phyloP scores from a whole-genome alignment of 208 protist genomes.

The Histomonas meleagridis region DNA sequence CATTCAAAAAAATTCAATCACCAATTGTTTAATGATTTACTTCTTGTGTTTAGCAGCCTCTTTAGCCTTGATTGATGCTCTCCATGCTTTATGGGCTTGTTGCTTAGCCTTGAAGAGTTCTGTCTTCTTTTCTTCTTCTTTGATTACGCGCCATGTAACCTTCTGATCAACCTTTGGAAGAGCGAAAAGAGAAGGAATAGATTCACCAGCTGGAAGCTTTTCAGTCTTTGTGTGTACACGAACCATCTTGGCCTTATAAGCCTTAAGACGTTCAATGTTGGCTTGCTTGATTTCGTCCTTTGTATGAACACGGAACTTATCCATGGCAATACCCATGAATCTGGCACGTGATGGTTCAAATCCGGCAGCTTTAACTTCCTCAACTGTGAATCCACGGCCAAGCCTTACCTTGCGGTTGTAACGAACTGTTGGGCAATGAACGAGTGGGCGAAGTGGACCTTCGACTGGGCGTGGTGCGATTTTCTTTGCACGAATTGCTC shows the following conservation, averaged over 20 bases:
- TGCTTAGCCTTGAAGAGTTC: background rate
- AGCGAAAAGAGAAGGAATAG: too few relatives aligned
- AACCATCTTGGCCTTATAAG: background rate
- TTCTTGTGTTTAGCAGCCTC: background rate
- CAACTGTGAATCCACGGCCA: slow-evolving; percentile 60
- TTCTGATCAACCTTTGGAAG: background rate
- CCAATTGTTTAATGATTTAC: too few relatives aligned
- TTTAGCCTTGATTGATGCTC: background rate
- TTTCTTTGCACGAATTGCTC: slow-evolving; percentile 41
- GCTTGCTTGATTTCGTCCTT: background rate
- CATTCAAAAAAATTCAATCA: too few relatives aligned
- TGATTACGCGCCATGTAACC: background rate
- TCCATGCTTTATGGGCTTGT: background rate
- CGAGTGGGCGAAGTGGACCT: slow-evolving; percentile 53
- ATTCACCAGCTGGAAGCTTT: too few relatives aligned
- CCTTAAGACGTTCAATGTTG: background rate
- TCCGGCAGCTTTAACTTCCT: slow-evolving; percentile 50
- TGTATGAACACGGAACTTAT: background rate
- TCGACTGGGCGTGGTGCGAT: slow-evolving; percentile 57
- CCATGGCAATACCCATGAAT: background rate
- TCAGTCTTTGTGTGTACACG: too few relatives aligned
- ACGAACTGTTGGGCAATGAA: slow-evolving; percentile 50
- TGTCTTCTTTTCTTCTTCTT: background rate
- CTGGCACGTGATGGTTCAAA: background rate
- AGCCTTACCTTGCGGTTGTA: slow-evolving; percentile 55